These are phyloP conservation scores for Neurospora sp. DNA, from an alignment of 2,329 filamentous ascomycete genomes.

Conservation along the genomic window DNA sequence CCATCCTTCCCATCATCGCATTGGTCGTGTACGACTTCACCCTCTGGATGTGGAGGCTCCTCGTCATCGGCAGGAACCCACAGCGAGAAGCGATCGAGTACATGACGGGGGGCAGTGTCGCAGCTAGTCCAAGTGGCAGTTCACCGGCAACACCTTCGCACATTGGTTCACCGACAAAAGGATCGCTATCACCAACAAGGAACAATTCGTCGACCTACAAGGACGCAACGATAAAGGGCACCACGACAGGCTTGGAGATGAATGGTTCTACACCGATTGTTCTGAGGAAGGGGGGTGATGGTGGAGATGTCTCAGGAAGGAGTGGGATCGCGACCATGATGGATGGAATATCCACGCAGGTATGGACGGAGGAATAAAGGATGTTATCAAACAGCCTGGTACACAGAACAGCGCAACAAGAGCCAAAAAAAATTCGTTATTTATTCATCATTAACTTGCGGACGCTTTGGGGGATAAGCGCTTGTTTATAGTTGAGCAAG, in stretches of 20 bases:
- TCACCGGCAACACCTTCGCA: background rate
- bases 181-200: background rate
- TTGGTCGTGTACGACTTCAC: constrained; percentile 41
- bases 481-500: constrained; percentile 52
- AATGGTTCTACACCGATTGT: background rate
- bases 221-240: background rate
- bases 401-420: background rate
- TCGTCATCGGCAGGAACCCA: constrained; percentile 12
- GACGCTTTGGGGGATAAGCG: constrained; percentile 1
- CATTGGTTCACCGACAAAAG: background rate
- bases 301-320: background rate
- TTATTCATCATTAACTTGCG: background rate
- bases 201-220: background rate
- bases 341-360: background rate
- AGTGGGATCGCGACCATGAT: background rate
- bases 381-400: background rate
- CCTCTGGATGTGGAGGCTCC: constrained; percentile 43
- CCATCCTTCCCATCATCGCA: constrained; percentile 36
- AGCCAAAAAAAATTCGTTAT: background rate
- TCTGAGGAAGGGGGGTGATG: background rate
- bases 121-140: background rate
- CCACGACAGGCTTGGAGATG: background rate
- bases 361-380: background rate
- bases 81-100: background rate
- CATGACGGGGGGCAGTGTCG: background rate